A percentile compares a stretch with the other conserved stretches of the same genome.
phyloP scores from a whole-genome alignment of 768 basidiomycete species.

The Russula sp. region DNA sequence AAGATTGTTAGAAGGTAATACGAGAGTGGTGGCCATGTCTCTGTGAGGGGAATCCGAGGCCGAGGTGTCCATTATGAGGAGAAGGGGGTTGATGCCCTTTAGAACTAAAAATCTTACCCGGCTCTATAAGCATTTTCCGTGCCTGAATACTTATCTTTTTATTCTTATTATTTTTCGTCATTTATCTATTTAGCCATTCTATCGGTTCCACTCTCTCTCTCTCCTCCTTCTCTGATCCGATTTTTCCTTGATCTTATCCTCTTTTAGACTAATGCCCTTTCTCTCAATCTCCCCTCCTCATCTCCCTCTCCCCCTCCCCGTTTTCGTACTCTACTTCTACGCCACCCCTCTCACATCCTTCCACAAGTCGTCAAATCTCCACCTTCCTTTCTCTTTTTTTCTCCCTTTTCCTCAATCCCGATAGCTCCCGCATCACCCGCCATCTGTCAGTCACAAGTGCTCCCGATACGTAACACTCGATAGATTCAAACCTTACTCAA shows the following conservation, averaged over 20 bases:
- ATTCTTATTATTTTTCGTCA: slow-evolving; percentile 5
- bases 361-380: not conserved
- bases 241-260: slow-evolving; percentile 22
- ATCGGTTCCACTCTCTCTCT: not conserved
- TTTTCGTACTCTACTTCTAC: not conserved
- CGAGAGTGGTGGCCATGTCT: slow-evolving; percentile 17
- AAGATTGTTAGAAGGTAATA: not conserved
- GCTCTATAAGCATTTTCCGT: slow-evolving; percentile 21
- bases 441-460: slow-evolving; percentile 4
- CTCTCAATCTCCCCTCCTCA: not conserved
- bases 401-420: not conserved
- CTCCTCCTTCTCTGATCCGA: not conserved
- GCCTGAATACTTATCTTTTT: slow-evolving; percentile 13
- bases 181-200: slow-evolving; percentile 1
- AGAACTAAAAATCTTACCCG: not conserved
- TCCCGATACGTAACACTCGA: not conserved
- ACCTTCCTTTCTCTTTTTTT: not conserved
- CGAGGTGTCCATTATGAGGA: slow-evolving; percentile 15
- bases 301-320: not conserved
- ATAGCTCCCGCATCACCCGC: not conserved
- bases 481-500: slow-evolving; percentile 3
- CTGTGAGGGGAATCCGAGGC: slow-evolving; percentile 15
- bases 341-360: not conserved
- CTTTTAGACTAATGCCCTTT: slow-evolving; percentile 16
- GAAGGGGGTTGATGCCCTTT: not conserved